Base-by-base conservation (phyloP, 352 stramenopile species). In the Pythium myriotylum region DNA sequence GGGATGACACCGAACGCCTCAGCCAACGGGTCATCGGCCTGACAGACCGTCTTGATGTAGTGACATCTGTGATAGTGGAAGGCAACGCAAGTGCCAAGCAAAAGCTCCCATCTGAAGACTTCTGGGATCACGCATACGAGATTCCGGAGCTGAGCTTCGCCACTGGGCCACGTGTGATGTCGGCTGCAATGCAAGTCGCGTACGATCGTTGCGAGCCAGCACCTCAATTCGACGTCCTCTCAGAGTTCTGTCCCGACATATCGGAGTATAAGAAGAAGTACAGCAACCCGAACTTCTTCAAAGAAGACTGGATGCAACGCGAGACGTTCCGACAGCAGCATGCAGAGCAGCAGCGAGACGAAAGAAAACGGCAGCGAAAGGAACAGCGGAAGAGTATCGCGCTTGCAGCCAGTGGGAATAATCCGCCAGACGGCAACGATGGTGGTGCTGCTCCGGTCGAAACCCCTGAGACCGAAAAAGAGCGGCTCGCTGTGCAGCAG, bases 251-350 rank as follows among this genome's bases (percentile, higher is more conserved):
- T 27, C n/a, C 49, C 20, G 41, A 39, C 35, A 64, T 54, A 16
- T 73, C 67, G 9, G 56, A 68, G 23, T 74, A 66, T 10, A 54
- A 67, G 10, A 83, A 81, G 54, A 86, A 87, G 42, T 89, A 84
- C 63, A 84, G 71, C 49, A 56, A 89, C 29, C 79, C 79, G 7
- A 66, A 70, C 7, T 87, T 87, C 45, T 85, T 86, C 62, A 67
- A 78, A 46, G 74, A 84, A 8, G 79, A 89, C 47, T 87, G 77
- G 79, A 70, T 83, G 47, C 75, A 79, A 27, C 70, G 73, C 13
- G 75, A 87, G 48, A 65, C 62, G 16, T 65, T 49, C 12, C 57
- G 63, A 14, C 57, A 68, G 10, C 59, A 68, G n/a, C 68, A 53
- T 55, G 59, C 40, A 19, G 33, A 46, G 20, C 54, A 60, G 62